phyloP scores from a whole-genome alignment of 23 red algal species.

The Agarophyton chilense region DNA sequence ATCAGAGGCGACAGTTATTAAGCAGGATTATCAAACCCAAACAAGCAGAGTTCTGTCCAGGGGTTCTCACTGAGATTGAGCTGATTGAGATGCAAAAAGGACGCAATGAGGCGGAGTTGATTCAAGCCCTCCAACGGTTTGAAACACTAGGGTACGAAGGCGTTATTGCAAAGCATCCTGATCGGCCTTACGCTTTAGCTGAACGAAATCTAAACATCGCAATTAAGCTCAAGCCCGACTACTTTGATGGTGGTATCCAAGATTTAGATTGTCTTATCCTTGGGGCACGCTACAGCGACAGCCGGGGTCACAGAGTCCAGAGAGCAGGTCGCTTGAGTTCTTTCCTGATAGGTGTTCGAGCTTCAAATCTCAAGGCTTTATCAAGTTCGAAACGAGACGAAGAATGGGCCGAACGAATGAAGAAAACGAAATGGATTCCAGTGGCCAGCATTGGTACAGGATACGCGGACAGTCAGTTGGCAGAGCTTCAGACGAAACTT shows the following conservation, averaged over 20 bases:
- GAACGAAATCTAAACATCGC: slow-evolving; percentile 60
- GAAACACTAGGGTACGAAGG: slow-evolving; percentile 77
- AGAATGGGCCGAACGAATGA: slow-evolving; percentile 47
- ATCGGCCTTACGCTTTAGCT: slow-evolving; percentile 61
- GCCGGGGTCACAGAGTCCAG: slow-evolving; percentile 38
- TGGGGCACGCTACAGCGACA: slow-evolving; percentile 68
- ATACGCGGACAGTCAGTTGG: slow-evolving; percentile 64
- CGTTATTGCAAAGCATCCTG: slow-evolving; percentile 70
- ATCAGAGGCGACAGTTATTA: slow-evolving; percentile 46
- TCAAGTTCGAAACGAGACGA: neutral
- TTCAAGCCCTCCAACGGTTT: slow-evolving; percentile 51
- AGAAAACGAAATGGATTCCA: slow-evolving; percentile 57
- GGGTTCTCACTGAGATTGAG: slow-evolving; percentile 26
- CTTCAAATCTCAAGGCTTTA: neutral
- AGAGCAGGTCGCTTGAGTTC: slow-evolving; percentile 56
- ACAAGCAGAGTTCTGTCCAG: slow-evolving; percentile 12
- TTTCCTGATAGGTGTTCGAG: slow-evolving; percentile 71
- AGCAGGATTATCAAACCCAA: slow-evolving; percentile 51
- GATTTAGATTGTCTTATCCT: slow-evolving; percentile 90
- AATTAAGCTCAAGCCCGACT: slow-evolving; percentile 94
- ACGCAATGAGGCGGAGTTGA: slow-evolving; percentile 42
- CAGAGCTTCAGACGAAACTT: slow-evolving; percentile 52
- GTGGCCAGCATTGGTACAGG: slow-evolving; percentile 75
- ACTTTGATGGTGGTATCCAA: slow-evolving; percentile 73
- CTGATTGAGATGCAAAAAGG: slow-evolving; percentile 55